phyloP scores from a whole-genome alignment of 768 basidiomycete species.

The Naganishia onofrii region DNA sequence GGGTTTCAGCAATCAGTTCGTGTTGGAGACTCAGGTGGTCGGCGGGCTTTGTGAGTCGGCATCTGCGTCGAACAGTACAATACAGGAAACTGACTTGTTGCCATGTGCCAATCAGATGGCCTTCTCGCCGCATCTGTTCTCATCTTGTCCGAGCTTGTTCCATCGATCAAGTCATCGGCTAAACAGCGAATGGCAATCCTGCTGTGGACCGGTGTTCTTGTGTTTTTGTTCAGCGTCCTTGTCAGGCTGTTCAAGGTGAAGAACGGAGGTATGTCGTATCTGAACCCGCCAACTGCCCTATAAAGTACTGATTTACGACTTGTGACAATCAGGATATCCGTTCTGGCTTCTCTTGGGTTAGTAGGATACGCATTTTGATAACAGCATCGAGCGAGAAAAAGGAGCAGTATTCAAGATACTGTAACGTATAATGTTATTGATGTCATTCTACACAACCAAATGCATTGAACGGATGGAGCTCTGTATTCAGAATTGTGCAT shows the following conservation, averaged over 20 bases:
- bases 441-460: background rate
- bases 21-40: conserved; percentile 87
- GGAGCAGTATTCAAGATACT: background rate
- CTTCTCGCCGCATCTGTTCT: conserved; percentile 75
- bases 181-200: conserved; percentile 84
- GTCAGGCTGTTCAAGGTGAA: conserved; percentile 85
- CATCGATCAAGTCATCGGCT: conserved; percentile 63
- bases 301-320: background rate
- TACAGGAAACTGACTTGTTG: background rate
- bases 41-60: conserved; percentile 72
- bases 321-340: conserved; percentile 41
- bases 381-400: background rate
- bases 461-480: background rate
- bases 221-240: conserved; percentile 82
- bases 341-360: conserved; percentile 46
- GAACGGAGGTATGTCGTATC: conserved; percentile 65
- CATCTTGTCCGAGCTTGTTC: conserved; percentile 66
- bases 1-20: conserved; percentile 86
- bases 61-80: background rate
- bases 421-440: background rate
- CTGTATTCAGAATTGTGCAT: no score
- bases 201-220: conserved; percentile 76
- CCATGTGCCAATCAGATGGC: conserved; percentile 62
- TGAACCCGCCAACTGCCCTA: conserved; percentile 3
- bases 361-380: background rate